Evolutionary conservation across 2,329 filamentous ascomycete genomes (phyloP).

Genomic region (Pseudogymnoascus sp.): DNA sequence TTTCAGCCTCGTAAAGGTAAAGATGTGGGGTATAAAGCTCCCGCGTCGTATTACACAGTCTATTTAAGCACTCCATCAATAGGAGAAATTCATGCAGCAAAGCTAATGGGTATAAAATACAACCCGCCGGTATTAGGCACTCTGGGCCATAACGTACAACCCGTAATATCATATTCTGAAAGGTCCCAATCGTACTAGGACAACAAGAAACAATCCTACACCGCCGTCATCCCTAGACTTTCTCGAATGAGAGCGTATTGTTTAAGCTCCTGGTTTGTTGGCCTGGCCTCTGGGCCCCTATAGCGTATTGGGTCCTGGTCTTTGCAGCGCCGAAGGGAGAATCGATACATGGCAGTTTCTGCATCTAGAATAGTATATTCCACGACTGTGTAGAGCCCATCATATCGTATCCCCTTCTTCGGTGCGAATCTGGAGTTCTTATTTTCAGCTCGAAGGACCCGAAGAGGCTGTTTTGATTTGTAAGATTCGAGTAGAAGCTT

Average conservation of each 20-base stretch:
- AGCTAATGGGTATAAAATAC: not conserved
- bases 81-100: not conserved
- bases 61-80: not conserved
- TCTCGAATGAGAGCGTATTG: slow-evolving; percentile 1
- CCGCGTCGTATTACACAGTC: not conserved
- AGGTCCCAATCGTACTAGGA: not conserved
- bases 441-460: slow-evolving; percentile 43
- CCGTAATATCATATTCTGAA: not conserved
- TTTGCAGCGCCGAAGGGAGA: slow-evolving; percentile 37
- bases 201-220: not conserved
- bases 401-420: slow-evolving; percentile 44
- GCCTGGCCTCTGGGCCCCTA: slow-evolving; percentile 32
- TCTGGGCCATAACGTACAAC: not conserved
- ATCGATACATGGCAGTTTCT: slow-evolving; percentile 37
- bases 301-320: slow-evolving; percentile 42
- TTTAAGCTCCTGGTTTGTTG: slow-evolving; percentile 35
- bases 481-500: slow-evolving; percentile 35
- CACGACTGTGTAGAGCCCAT: slow-evolving; percentile 47
- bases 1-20: not conserved
- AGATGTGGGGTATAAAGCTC: not conserved
- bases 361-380: slow-evolving; percentile 33
- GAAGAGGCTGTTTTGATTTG: slow-evolving; percentile 33
- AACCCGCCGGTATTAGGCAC: not conserved
- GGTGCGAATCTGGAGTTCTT: slow-evolving; percentile 36
- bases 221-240: not conserved